A percentile compares a stretch with the other conserved stretches of the same genome.
Conservation (phyloP, 2,329 filamentous ascomycete genomes). For the Phialocephala sp. region DNA sequence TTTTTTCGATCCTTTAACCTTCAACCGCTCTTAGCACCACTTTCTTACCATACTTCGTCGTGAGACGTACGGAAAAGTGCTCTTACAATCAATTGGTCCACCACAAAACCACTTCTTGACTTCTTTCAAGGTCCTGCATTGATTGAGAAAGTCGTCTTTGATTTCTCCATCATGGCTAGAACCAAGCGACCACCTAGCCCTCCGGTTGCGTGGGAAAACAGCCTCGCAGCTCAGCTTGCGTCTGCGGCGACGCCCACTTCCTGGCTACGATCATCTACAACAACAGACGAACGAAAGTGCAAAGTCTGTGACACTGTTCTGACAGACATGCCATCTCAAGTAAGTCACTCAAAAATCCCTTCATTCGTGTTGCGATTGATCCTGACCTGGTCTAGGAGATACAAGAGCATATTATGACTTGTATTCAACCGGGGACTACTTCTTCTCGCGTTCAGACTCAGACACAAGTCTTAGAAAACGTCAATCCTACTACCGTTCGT, state of each 20-base stretch:
- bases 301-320: background rate
- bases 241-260: background rate
- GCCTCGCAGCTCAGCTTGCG: background rate
- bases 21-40: background rate
- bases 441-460: background rate
- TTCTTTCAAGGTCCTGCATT: conserved; percentile 17
- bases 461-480: background rate
- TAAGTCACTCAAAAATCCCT: background rate
- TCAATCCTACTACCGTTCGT: conserved; percentile 10
- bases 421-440: background rate
- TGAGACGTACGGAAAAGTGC: conserved; percentile 26
- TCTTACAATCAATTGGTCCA: conserved; percentile 23
- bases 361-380: background rate
- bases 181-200: background rate
- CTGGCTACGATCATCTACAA: background rate
- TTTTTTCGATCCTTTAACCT: background rate
- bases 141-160: conserved; percentile 11
- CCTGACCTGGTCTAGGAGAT: background rate
- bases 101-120: conserved; percentile 17
- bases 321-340: background rate
- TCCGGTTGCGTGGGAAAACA: background rate
- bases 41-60: conserved; percentile 13
- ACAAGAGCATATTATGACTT: background rate
- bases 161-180: conserved; percentile 14
- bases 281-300: background rate